Base-by-base conservation (phyloP, 345 rosid genomes). In the Dovyalis caffra region DNA sequence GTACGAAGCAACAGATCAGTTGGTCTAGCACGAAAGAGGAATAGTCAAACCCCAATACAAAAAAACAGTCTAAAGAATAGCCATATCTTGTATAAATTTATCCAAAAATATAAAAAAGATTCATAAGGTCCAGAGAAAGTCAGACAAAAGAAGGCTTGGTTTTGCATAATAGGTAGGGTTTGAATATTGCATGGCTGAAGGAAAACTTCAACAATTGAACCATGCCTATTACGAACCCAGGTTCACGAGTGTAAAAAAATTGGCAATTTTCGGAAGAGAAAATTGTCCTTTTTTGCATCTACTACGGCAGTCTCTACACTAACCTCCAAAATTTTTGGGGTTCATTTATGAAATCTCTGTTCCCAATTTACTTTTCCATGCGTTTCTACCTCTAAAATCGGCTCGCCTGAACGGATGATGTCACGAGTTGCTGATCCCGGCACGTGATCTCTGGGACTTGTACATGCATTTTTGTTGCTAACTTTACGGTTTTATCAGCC, bases 181-280 rank as follows among this genome's bases (percentile, higher is more conserved):
- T 65, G 6, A 6, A 8, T 65, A 14, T 77, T 56, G 69, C 76
- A 43, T 66, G 73, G 73, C 73, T 77, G 69, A 72, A 60, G 66
- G 38, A 34, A 25, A 68, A 47, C 37, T 35, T 43, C 8, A 43
- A 68, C 26, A 47, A 47, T 20, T 2, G 35, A 69, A 31, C 47
- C 40, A 49, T 69, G 61, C 23, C 61, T 33, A 16, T 9, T 16
- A 35, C 14, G 28, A 40, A 56, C 64, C 34, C 47, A 23, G 34
- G 64, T 23, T 33, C 2, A 49, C 8, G 21, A 2, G 25, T 25
- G 66, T 18, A n/a, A 1, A 20, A 15, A 67, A 70, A 35, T 10
- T 8, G 4, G 68, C 11, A 5, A 20, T 4, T 26, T 38, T 40
- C 61, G 25, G 20, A 40, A 62, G 34, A 25, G 35, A 60, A 23